These are phyloP conservation scores for Phytophthora megakarya DNA, from an alignment of 352 stramenopile genomes.

Conservation along the genomic window DNA sequence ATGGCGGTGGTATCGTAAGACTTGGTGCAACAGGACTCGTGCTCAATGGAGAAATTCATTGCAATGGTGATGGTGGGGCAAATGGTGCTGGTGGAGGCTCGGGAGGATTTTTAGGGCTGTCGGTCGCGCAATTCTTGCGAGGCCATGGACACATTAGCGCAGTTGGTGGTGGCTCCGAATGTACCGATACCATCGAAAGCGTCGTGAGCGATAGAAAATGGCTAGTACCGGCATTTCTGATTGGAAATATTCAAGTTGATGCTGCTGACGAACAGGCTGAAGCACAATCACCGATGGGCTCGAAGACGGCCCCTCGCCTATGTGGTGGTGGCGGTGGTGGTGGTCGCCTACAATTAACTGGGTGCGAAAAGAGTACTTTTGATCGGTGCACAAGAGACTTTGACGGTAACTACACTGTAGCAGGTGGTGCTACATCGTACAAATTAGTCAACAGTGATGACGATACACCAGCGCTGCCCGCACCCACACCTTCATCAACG, in stretches of 20 bases:
- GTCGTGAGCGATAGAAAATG: constrained; percentile 30
- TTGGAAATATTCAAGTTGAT: constrained; percentile 15
- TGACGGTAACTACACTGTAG: constrained; percentile 80
- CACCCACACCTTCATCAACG: constrained; percentile 23
- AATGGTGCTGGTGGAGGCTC: constrained; percentile 72
- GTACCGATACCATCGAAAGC: constrained; percentile 39
- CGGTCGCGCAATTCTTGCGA: constrained; percentile 59
- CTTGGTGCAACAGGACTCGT: constrained; percentile 63
- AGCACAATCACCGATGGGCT: constrained; percentile 30
- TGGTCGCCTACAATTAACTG: constrained; percentile 70
- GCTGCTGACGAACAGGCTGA: constrained; percentile 31
- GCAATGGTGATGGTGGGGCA: constrained; percentile 63
- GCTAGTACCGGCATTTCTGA: constrained; percentile 11
- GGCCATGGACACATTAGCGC: constrained; percentile 71
- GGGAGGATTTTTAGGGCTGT: constrained; percentile 71
- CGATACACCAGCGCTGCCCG: constrained; percentile 15
- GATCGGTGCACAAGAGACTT: constrained; percentile 70
- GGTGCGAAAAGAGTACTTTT: constrained; percentile 69
- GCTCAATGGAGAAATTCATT: constrained; percentile 73
- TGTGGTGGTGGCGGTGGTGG: constrained; percentile 78
- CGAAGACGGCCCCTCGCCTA: constrained; percentile 33
- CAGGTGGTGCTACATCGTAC: constrained; percentile 55
- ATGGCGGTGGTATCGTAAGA: constrained; percentile 72
- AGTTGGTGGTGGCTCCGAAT: constrained; percentile 69
- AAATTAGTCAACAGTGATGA: constrained; percentile 25